Base-by-base conservation (phyloP, 2,329 filamentous ascomycete genomes). In the Paecilomyces variotii region DNA sequence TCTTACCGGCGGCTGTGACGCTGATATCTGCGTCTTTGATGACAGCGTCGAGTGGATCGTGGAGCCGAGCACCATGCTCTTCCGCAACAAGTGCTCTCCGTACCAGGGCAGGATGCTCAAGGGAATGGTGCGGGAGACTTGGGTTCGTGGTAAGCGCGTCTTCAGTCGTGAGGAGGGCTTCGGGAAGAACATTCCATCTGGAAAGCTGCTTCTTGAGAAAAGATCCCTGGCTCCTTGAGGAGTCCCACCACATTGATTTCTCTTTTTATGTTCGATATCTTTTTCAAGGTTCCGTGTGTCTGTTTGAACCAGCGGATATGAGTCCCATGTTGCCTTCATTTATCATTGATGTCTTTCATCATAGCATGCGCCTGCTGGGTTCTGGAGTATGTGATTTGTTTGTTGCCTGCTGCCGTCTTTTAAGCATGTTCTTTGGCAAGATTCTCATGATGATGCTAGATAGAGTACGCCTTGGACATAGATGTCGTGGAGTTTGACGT, bases 21-120 rank as follows among this genome's bases (percentile, higher is more conserved):
- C 88, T 0, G 93, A 97, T 70, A 82, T 97, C 51, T 94, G 90
- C 66, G 87, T 97, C 14, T 97, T 97, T 71, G 93, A 97, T 70
- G 91, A 96, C 62, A 77, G 81, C n/a, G 86, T 85, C 25, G 82
- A 83, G 65, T 99, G 93, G 82, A 82, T 86, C 26, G 86, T 96
- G 56, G 77, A 84, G 59, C 80, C 83, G 19, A 86, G 83, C 61
- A 90, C 91, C 55, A 96, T 99, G 91, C 83, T 94, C 64, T 99
- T 96, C 83, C 87, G 91, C 74, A 96, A 97, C 75, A 90, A 91
- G 69, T 92, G 91, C 79, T 91, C 87, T 58, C 91, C 92, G 0
- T 97, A 95, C 81, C 88, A 96, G 72, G 90, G 90, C 24, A 88
- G 87, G 73, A 81, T 79, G 32, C 87, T 97, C 67, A 83, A 81